Conservation (phyloP, 257 asterid genomes). For the Gardenia jasminoides region DNA sequence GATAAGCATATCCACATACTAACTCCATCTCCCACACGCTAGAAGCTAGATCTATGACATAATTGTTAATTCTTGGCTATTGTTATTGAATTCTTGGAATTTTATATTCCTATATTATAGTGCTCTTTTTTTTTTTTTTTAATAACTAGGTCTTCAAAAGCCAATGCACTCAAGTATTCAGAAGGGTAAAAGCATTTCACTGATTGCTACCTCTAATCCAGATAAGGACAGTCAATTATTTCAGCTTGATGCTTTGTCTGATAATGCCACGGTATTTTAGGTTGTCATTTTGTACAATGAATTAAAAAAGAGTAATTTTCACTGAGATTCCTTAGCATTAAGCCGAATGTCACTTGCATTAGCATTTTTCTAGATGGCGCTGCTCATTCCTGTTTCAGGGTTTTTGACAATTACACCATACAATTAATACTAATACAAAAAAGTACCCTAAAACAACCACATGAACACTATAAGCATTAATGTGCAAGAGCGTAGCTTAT, state of each 20-base stretch:
- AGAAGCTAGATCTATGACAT: not conserved
- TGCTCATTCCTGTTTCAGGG: no score
- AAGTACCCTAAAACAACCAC: no score
- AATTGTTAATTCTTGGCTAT: no score
- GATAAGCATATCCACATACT: slow-evolving; percentile 9
- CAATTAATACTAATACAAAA: no score
- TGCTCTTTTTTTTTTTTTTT: no score
- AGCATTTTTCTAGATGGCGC: not conserved
- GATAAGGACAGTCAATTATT: not conserved
- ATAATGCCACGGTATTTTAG: not conserved
- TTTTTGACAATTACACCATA: no score
- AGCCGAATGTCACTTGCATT: not conserved
- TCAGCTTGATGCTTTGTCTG: not conserved
- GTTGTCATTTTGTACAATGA: not conserved
- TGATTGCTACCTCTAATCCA: not conserved
- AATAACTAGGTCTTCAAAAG: not conserved
- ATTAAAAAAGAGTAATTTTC: not conserved
- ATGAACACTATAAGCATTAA: no score
- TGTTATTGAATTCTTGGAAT: not conserved
- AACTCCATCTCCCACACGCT: slow-evolving; percentile 5
- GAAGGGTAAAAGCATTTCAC: not conserved
- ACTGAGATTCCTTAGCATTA: not conserved
- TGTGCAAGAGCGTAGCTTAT: no score
- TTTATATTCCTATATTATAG: not conserved
- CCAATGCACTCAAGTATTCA: not conserved